Conservation (phyloP, 2,329 filamentous ascomycete species). For the Raffaelea arxii region DNA sequence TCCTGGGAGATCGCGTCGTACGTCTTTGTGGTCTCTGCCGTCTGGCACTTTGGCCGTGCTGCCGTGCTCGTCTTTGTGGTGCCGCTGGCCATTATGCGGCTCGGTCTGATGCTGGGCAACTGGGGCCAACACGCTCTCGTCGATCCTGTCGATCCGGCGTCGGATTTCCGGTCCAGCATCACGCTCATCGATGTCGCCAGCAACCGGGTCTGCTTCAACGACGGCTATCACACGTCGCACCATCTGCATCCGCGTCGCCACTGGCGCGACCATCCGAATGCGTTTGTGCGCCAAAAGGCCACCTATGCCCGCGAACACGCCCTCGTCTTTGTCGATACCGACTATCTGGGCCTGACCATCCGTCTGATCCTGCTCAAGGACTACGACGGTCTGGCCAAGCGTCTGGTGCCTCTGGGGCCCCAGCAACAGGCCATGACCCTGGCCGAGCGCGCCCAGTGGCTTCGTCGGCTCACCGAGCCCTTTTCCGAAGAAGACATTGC, state of each 20-base stretch:
- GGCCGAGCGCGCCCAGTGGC: conserved; percentile 52
- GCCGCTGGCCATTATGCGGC: conserved; percentile 54
- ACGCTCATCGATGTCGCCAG: conserved; percentile 70
- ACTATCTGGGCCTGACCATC: conserved; percentile 68
- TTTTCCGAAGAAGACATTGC: conserved; percentile 58
- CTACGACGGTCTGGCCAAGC: conserved; percentile 58
- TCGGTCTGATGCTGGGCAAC: conserved; percentile 72
- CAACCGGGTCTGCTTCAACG: conserved; percentile 75
- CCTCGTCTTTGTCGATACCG: conserved; percentile 71
- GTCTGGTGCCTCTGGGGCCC: conserved; percentile 63
- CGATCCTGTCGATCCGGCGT: conserved; percentile 63
- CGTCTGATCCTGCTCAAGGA: conserved; percentile 62
- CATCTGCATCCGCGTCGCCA: conserved; percentile 70
- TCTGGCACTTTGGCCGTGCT: conserved; percentile 21
- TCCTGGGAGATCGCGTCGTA: conserved; percentile 55
- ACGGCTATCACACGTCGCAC: conserved; percentile 74
- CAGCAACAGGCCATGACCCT: conserved; percentile 55
- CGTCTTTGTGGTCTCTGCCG: conserved; percentile 36
- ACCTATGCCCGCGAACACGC: conserved; percentile 58
- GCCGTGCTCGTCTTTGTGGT: conserved; percentile 57
- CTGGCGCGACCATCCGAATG: conserved; percentile 70
- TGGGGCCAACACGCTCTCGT: conserved; percentile 81
- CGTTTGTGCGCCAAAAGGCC: conserved; percentile 61
- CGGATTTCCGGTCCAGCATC: conserved; percentile 69
- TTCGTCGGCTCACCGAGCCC: conserved; percentile 52